A percentile compares a stretch with the other conserved stretches of the same genome.
These are phyloP conservation scores for Nicotiana otophora DNA, from an alignment of 257 asterid genomes.

Conservation along the genomic window DNA sequence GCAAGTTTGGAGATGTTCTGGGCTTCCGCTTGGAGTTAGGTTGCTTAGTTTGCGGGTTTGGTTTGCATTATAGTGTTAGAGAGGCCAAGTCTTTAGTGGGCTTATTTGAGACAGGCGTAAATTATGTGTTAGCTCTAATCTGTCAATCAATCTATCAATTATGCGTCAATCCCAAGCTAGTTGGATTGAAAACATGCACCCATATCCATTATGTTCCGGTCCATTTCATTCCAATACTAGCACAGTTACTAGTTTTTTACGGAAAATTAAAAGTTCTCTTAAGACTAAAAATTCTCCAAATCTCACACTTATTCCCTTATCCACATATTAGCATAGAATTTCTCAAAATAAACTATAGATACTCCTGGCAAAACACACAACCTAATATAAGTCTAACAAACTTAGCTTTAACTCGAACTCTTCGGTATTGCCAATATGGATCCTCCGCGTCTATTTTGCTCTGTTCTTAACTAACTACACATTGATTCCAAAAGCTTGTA, in stretches of 20 bases:
- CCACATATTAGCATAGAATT: not conserved
- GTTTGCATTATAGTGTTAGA: not conserved
- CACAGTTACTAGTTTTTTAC: not conserved
- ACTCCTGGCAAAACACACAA: not conserved
- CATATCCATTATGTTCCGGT: not conserved
- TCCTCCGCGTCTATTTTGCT: not conserved
- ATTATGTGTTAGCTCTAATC: not conserved
- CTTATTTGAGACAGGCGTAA: not conserved
- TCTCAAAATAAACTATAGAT: not conserved
- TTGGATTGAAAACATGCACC: not conserved
- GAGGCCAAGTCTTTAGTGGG: not conserved
- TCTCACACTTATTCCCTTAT: not conserved
- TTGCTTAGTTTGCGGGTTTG: not conserved
- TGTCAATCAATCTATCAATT: not conserved
- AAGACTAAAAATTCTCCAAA: not conserved
- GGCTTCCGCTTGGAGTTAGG: too few species aligned
- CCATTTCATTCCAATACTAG: not conserved
- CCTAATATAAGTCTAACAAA: not conserved
- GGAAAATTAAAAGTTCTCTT: not conserved
- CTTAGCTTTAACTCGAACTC: not conserved
- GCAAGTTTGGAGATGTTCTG: too few species aligned
- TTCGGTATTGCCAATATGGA: not conserved
- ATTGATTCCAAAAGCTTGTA: not conserved
- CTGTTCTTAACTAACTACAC: not conserved
- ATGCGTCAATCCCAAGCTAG: not conserved